phyloP scores from a whole-genome alignment of 768 basidiomycete species.

The Candolleomyces aberdarensis region DNA sequence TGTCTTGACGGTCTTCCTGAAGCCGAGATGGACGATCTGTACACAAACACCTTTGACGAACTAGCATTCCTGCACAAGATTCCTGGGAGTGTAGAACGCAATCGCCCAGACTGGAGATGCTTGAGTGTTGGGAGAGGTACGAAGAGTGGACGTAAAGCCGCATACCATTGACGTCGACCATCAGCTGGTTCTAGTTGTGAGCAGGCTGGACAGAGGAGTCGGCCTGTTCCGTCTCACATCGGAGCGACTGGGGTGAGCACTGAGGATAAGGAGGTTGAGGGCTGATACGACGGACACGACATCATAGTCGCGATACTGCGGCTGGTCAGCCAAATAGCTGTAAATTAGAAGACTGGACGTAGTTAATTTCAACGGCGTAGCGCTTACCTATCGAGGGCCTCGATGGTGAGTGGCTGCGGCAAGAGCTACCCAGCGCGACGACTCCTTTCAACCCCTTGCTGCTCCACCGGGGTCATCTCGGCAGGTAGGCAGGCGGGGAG shows the following conservation, averaged over 20 bases:
- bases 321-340: slow-evolving; percentile 53
- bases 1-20: slow-evolving; percentile 67
- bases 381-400: slow-evolving; percentile 41
- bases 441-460: slow-evolving; percentile 44
- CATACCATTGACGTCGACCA: slow-evolving; percentile 65
- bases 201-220: slow-evolving; percentile 55
- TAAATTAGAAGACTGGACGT: slow-evolving; percentile 34
- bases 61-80: slow-evolving; percentile 52
- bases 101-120: slow-evolving; percentile 48
- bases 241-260: slow-evolving; percentile 49
- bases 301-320: slow-evolving; percentile 53
- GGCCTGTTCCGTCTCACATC: slow-evolving; percentile 54
- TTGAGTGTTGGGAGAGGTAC: not conserved
- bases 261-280: slow-evolving; percentile 61
- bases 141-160: slow-evolving; percentile 21
- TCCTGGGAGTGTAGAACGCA: slow-evolving; percentile 59
- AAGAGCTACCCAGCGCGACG: slow-evolving; percentile 49
- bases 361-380: slow-evolving; percentile 43
- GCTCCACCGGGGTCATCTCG: slow-evolving; percentile 49
- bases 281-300: slow-evolving; percentile 58
- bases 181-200: slow-evolving; percentile 52
- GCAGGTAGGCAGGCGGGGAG: too few species aligned
- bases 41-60: slow-evolving; percentile 70
- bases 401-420: slow-evolving; percentile 41
- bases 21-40: slow-evolving; percentile 66